Percentiles rank a stretch among this genome's conserved stretches.
Evolutionary conservation across 208 protist genomes (phyloP).

Genomic region (Leptomonas pyrrhocoris): DNA sequence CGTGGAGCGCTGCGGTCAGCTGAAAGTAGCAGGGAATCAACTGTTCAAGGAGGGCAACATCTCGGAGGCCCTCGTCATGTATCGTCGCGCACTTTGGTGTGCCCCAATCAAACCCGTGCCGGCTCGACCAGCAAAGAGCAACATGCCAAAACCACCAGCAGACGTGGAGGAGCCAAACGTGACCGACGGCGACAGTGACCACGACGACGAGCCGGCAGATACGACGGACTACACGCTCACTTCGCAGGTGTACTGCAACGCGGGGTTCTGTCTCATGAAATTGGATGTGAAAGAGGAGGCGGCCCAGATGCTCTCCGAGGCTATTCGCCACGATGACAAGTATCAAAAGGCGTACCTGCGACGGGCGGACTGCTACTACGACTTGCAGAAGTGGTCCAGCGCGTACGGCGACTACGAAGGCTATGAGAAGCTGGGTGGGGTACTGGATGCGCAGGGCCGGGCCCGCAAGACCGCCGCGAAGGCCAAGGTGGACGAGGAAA

Average conservation of each 20-base stretch:
- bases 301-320: constrained; percentile 73
- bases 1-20: constrained; percentile 51
- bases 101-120: constrained; percentile 67
- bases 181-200: constrained; percentile 9
- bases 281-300: constrained; percentile 77
- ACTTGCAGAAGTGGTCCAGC: constrained; percentile 80
- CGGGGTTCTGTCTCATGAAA: constrained; percentile 78
- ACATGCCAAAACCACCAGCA: background rate
- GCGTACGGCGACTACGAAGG: constrained; percentile 90
- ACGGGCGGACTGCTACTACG: constrained; percentile 91
- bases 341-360: constrained; percentile 89
- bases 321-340: constrained; percentile 77
- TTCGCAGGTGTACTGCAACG: constrained; percentile 87
- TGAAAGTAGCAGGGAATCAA: constrained; percentile 77
- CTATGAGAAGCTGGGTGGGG: constrained; percentile 75
- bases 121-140: constrained; percentile 11
- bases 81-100: constrained; percentile 61
- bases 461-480: constrained; percentile 71
- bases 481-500: constrained; percentile 90
- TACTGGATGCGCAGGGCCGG: constrained; percentile 45
- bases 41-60: constrained; percentile 59
- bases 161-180: background rate
- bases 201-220: constrained; percentile 33
- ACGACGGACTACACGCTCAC: constrained; percentile 81
- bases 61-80: constrained; percentile 70